phyloP scores from a whole-genome alignment of 2,329 filamentous ascomycete species.

The Colletotrichum kahawae region DNA sequence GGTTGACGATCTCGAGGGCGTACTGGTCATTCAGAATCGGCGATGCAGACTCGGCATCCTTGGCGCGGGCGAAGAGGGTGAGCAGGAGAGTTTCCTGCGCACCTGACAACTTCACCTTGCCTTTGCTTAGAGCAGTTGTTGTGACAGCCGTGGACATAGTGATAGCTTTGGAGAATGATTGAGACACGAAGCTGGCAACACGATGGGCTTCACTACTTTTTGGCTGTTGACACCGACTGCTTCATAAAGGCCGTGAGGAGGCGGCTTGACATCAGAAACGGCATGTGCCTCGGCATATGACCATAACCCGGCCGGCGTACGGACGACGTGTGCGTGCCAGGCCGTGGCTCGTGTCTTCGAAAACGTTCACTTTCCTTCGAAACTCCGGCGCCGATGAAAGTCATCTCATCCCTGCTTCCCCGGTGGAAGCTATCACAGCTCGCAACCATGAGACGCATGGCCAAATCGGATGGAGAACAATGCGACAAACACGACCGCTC shows the following conservation, averaged over 20 bases:
- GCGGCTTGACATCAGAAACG: neutral
- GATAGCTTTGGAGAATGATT: neutral
- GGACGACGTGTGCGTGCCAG: neutral
- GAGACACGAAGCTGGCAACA: fast-evolving
- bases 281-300: neutral
- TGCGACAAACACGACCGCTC: neutral
- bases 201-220: neutral
- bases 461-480: neutral
- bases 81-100: conserved; percentile 22
- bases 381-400: neutral
- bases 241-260: neutral
- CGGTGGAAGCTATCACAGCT: neutral
- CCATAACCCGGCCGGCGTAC: neutral
- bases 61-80: conserved; percentile 17
- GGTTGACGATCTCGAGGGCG: conserved; percentile 3
- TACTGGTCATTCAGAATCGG: conserved; percentile 22
- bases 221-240: neutral
- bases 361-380: neutral
- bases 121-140: neutral
- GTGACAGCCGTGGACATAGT: neutral
- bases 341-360: neutral
- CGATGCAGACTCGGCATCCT: conserved; percentile 9
- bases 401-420: neutral
- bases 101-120: conserved; percentile 9
- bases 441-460: neutral